Evolutionary conservation across 495 filamentous ascomycete genomes (phyloP).

Genomic region (Tuber calosporum): DNA sequence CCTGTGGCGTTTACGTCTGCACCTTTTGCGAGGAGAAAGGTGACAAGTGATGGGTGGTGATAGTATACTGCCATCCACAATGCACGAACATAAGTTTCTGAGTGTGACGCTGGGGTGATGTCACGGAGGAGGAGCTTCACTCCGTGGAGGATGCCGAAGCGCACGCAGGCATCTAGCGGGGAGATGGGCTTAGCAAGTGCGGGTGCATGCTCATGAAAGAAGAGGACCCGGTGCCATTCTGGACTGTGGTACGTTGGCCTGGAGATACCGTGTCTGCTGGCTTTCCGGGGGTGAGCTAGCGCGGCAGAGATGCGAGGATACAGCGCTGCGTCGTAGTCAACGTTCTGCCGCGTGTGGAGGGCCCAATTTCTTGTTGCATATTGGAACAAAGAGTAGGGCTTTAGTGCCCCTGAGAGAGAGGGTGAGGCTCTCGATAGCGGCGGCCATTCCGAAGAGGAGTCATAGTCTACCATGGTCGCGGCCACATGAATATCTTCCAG

Average conservation of each 20-base stretch:
- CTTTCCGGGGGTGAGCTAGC: background rate
- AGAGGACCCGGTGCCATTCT: constrained; percentile 1
- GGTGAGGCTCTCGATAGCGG: background rate
- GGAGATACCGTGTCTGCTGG: background rate
- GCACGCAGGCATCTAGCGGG: background rate
- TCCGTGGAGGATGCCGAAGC: background rate
- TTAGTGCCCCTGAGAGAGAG: background rate
- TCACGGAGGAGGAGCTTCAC: background rate
- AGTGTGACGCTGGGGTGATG: background rate
- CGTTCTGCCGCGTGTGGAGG: background rate
- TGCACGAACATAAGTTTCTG: background rate
- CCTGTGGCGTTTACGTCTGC: background rate
- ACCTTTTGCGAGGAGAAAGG: background rate
- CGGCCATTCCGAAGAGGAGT: background rate
- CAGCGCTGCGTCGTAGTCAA: background rate
- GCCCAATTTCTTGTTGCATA: background rate
- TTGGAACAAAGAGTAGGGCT: background rate
- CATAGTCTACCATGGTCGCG: background rate
- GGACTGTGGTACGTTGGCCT: background rate
- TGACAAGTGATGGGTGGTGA: background rate
- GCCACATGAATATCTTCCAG: background rate
- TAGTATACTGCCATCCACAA: background rate
- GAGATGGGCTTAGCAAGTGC: background rate
- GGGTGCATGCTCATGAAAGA: background rate
- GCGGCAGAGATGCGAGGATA: background rate